Conservation (phyloP, 768 basidiomycete species). For the Russula vinacea region DNA sequence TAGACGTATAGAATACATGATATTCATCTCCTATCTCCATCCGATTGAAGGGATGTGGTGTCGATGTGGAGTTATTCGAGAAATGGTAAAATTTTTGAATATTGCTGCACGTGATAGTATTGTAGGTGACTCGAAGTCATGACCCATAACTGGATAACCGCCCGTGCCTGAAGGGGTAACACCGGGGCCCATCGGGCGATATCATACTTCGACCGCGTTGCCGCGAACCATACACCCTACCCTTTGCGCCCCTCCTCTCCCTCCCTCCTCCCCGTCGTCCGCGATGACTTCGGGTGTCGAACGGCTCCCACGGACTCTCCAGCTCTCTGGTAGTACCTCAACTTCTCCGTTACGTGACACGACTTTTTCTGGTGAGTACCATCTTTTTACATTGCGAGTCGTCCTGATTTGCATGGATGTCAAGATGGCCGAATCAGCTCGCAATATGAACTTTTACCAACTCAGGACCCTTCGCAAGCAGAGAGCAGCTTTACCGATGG, state of each 20-base stretch:
- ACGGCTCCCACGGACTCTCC: neutral
- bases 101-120: no score
- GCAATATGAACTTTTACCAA: conserved; percentile 2
- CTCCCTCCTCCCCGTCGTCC: neutral
- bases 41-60: no score
- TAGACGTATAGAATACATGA: no score
- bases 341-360: neutral
- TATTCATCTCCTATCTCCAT: no score
- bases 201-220: neutral
- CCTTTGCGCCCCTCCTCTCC: no score
- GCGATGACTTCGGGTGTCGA: conserved; percentile 1
- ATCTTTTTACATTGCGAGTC: neutral
- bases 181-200: neutral
- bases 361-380: neutral
- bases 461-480: neutral
- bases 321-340: neutral
- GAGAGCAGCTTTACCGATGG: conserved; percentile 2
- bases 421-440: neutral
- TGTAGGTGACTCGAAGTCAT: no score
- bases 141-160: neutral
- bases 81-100: no score
- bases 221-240: neutral
- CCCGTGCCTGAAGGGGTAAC: neutral
- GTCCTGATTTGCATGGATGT: neutral
- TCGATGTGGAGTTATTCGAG: no score